These are phyloP conservation scores for Ricinus communis DNA, from an alignment of 345 rosid species.

Conservation along the genomic window DNA sequence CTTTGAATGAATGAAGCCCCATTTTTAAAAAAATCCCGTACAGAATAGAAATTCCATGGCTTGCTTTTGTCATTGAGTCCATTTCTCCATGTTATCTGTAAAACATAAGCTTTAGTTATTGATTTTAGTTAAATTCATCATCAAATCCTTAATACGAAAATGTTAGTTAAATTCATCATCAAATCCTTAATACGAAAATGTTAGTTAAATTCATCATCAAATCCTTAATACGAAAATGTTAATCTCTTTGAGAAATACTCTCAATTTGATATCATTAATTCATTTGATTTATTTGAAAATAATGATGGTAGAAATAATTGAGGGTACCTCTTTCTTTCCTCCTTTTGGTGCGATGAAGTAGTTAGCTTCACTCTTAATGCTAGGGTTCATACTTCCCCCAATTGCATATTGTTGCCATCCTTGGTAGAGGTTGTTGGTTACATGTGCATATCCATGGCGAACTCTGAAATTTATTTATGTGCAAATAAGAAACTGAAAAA, in stretches of 20 bases:
- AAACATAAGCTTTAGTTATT: too few species aligned
- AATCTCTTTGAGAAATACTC: too few species aligned
- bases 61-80: conserved; percentile 22
- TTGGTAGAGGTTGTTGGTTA: conserved; percentile 66
- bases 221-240: too few species aligned
- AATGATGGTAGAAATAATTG: not conserved
- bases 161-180: too few species aligned
- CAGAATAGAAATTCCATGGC: conserved; percentile 61
- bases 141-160: too few species aligned
- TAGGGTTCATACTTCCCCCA: conserved; percentile 58
- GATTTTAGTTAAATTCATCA: too few species aligned
- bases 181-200: too few species aligned
- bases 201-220: too few species aligned
- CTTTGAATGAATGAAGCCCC: conserved; percentile 58
- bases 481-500: not conserved
- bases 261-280: too few species aligned
- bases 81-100: conserved; percentile 57
- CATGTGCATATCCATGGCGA: conserved; percentile 71
- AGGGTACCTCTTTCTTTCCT: conserved; percentile 6
- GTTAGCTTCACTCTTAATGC: conserved; percentile 75
- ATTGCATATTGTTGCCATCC: conserved; percentile 87
- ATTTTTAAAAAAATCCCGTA: conserved; percentile 50
- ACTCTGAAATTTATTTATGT: conserved; percentile 37
- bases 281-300: too few species aligned
- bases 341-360: conserved; percentile 48